A percentile compares a stretch with the other conserved stretches of the same genome.
phyloP scores from a whole-genome alignment of 164 flowering plant species.

The Cinnamomum chago region DNA sequence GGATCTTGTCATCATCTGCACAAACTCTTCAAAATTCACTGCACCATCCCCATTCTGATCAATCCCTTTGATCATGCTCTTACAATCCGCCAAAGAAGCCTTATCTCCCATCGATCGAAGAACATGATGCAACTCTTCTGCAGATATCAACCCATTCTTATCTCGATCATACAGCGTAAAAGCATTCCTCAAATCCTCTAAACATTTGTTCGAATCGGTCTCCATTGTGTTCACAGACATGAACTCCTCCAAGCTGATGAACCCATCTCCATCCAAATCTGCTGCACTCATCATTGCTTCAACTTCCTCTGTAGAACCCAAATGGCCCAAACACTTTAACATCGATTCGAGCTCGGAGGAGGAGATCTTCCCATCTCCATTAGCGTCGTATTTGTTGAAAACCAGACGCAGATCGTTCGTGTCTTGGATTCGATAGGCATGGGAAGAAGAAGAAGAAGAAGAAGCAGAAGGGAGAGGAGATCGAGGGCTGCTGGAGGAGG shows the following conservation, averaged over 20 bases:
- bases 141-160: constrained; percentile 17
- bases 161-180: constrained; percentile 16
- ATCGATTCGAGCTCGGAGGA: constrained; percentile 12
- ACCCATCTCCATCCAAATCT: constrained; percentile 18
- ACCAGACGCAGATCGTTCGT: constrained; percentile 13
- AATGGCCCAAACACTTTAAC: constrained; percentile 12
- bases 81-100: constrained; percentile 11
- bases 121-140: constrained; percentile 17
- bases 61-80: constrained; percentile 13
- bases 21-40: constrained; percentile 19
- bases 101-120: constrained; percentile 14
- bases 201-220: constrained; percentile 9
- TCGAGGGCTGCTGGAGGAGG: neutral
- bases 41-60: constrained; percentile 19
- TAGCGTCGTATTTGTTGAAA: constrained; percentile 14
- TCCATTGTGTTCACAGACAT: constrained; percentile 10
- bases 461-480: neutral
- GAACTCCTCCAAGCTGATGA: constrained; percentile 18
- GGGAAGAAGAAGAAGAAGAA: neutral
- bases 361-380: constrained; percentile 18
- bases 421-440: constrained; percentile 8
- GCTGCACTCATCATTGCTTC: constrained; percentile 18
- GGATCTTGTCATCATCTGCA: constrained; percentile 16
- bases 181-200: constrained; percentile 17
- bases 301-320: constrained; percentile 5